These are phyloP conservation scores for Platanthera zijinensis DNA, from an alignment of 106 monocot genomes.

Conservation along the genomic window DNA sequence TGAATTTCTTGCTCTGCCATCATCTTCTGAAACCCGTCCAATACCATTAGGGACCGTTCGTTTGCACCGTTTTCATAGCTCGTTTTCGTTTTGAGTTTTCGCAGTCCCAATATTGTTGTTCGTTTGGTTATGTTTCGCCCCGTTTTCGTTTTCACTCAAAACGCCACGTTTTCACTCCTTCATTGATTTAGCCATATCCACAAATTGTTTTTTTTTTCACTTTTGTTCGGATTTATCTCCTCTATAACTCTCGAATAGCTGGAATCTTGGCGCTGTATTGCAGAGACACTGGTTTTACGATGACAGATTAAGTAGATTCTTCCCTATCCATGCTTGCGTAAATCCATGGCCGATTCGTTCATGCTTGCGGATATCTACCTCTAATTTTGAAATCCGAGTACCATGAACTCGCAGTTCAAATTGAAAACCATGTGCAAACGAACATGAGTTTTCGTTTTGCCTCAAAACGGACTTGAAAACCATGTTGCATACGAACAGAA, in stretches of 20 bases:
- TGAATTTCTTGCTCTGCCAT: constrained; percentile 37
- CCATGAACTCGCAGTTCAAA: background rate
- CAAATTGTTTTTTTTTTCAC: background rate
- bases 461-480: no score
- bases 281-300: background rate
- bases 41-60: no score
- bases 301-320: background rate
- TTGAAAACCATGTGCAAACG: no score
- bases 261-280: background rate
- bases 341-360: background rate
- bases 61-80: no score
- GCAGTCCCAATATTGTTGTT: no score
- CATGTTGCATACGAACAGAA: no score
- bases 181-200: no score
- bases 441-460: no score
- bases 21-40: constrained; percentile 23
- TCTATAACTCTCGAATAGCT: background rate
- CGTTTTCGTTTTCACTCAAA: no score
- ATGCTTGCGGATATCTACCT: background rate
- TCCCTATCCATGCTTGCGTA: background rate
- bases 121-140: no score
- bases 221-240: background rate
- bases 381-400: background rate
- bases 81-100: no score
- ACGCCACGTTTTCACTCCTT: no score